Conservation (phyloP, 176 grass and related monocot species). For the Paspalum vaginatum region DNA sequence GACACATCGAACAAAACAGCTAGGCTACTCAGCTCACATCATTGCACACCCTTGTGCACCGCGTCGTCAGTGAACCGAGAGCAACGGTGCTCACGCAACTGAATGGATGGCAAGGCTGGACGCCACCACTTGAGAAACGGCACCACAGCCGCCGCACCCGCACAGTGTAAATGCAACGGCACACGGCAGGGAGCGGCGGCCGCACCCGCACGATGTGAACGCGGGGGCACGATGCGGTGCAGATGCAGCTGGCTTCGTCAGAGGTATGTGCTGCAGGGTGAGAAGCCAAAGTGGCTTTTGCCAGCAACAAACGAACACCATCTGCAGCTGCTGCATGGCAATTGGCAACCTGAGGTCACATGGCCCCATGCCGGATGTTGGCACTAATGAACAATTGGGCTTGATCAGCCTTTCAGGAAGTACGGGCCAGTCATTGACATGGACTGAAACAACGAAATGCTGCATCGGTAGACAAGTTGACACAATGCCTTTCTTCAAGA, state of each 20-base stretch:
- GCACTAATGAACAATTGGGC: background rate
- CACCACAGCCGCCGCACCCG: background rate
- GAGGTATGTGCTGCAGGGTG: background rate
- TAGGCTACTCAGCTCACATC: conserved; percentile 2
- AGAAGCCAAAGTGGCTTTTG: background rate
- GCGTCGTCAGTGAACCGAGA: background rate
- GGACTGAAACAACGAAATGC: no score
- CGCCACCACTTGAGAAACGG: background rate
- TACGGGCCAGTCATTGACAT: background rate
- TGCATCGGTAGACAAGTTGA: no score
- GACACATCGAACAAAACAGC: background rate
- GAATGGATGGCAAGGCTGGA: background rate
- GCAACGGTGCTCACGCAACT: background rate
- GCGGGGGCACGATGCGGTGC: background rate
- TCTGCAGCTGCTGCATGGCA: background rate
- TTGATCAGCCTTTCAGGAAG: background rate
- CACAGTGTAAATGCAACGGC: background rate
- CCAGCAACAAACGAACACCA: background rate
- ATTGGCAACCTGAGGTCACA: background rate
- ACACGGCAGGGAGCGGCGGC: no score
- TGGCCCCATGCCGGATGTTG: background rate
- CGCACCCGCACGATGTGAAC: background rate
- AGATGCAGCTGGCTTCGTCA: background rate
- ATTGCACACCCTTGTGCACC: background rate
- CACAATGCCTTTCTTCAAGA: no score